Conservation (phyloP, 495 filamentous ascomycete genomes). For the Aspergillus funiculosus region DNA sequence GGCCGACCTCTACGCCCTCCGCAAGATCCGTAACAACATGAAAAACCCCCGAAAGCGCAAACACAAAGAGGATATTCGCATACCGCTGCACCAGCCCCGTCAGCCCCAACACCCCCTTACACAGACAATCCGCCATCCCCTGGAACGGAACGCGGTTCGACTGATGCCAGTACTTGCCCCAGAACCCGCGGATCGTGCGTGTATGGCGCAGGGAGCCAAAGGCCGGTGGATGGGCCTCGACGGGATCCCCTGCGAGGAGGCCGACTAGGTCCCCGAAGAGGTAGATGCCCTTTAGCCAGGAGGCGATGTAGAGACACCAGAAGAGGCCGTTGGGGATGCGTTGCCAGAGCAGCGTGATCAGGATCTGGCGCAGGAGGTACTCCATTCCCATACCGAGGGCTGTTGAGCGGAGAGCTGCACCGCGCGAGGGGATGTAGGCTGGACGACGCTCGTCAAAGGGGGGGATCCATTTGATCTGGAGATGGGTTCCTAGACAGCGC, state of each 20-base stretch:
- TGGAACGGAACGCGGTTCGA: background rate
- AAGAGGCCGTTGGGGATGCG: background rate
- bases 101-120: background rate
- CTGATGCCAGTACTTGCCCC: background rate
- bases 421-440: background rate
- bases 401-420: too few species aligned
- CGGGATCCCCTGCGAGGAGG: background rate
- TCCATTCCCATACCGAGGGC: too few species aligned
- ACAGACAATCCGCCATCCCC: background rate
- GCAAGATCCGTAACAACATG: background rate
- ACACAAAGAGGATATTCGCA: background rate
- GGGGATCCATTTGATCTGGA: background rate
- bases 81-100: background rate
- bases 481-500: background rate
- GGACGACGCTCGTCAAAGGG: background rate
- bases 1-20: background rate
- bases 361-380: background rate
- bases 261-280: background rate
- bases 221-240: background rate
- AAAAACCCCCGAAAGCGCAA: background rate
- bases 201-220: background rate
- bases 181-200: background rate
- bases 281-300: background rate
- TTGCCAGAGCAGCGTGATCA: background rate
- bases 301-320: background rate